These are phyloP conservation scores for Miscanthus sacchariflorus DNA, from an alignment of 202 grass and related monocot genomes.

Conservation along the genomic window DNA sequence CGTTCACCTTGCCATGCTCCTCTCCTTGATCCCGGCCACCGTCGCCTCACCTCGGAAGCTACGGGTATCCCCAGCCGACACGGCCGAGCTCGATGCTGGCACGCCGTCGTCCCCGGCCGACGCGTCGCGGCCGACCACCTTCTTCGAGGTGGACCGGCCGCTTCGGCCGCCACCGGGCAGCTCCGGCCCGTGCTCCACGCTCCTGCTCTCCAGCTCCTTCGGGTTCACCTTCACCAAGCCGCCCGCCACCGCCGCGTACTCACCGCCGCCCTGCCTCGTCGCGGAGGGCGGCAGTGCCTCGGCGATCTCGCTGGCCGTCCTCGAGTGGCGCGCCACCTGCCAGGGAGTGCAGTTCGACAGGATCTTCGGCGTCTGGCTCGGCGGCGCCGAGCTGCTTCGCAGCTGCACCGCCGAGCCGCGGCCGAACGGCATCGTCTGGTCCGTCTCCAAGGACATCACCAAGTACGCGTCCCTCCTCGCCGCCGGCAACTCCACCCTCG, in stretches of 20 bases:
- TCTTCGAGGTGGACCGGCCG: conserved; percentile 17
- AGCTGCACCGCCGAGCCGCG: conserved; percentile 56
- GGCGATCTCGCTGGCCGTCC: conserved; percentile 54
- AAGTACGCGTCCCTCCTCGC: conserved; percentile 74
- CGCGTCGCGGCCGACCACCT: not conserved
- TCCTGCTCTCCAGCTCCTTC: conserved; percentile 53
- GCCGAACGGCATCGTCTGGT: conserved; percentile 59
- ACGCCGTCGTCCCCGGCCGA: no score
- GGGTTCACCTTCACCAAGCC: conserved; percentile 43
- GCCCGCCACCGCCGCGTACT: conserved; percentile 35
- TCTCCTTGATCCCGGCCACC: conserved; percentile 27
- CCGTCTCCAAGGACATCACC: conserved; percentile 76
- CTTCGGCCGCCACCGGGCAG: conserved; percentile 33
- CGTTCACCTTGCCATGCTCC: conserved; percentile 20
- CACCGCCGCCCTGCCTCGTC: conserved; percentile 40
- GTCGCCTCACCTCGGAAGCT: conserved; percentile 39
- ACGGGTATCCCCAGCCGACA: conserved; percentile 36
- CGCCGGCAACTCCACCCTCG: conserved; percentile 29
- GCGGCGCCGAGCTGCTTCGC: conserved; percentile 55
- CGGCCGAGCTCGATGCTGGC: not conserved
- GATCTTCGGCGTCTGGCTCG: conserved; percentile 63
- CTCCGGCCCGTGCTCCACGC: conserved; percentile 47
- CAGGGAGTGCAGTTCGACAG: conserved; percentile 52
- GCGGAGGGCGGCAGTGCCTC: not conserved
- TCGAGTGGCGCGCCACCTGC: conserved; percentile 51